These are phyloP conservation scores for Blastomyces gilchristii DNA, from an alignment of 2,329 filamentous ascomycete genomes.

Conservation along the genomic window DNA sequence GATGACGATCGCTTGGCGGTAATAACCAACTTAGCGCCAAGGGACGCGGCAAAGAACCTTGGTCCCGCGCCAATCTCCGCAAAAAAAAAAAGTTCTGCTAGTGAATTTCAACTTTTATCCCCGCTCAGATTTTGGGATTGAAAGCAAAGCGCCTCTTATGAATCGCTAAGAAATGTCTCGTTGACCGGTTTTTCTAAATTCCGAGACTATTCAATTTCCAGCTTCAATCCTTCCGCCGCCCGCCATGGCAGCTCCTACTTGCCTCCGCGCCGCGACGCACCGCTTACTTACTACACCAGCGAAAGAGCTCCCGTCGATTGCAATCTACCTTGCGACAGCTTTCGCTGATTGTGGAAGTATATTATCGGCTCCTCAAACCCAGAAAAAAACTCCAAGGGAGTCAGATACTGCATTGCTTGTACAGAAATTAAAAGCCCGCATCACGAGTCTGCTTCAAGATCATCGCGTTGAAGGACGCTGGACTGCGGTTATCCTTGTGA, in stretches of 20 bases:
- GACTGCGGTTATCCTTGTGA: constrained; percentile 66
- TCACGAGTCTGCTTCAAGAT: constrained; percentile 69
- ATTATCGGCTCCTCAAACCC: constrained; percentile 51
- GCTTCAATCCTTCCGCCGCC: neutral
- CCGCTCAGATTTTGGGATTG: neutral
- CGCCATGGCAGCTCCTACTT: constrained; percentile 25
- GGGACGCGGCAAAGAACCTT: neutral
- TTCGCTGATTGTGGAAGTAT: constrained; percentile 47
- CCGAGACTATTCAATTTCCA: neutral
- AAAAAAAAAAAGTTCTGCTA: constrained; percentile 4
- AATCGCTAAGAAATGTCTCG: neutral
- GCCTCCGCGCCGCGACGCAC: constrained; percentile 36
- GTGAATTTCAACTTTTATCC: neutral
- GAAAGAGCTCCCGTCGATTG: constrained; percentile 62
- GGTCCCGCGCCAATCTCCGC: neutral
- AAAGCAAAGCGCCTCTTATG: neutral
- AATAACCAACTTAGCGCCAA: neutral
- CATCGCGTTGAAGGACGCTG: constrained; percentile 65
- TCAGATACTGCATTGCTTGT: constrained; percentile 60
- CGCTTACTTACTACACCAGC: constrained; percentile 58
- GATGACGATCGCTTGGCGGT: constrained; percentile 1
- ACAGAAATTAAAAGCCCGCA: constrained; percentile 69
- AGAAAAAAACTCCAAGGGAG: constrained; percentile 50
- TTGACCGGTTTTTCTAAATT: neutral
- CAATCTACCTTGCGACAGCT: constrained; percentile 54